phyloP scores from a whole-genome alignment of 2,329 filamentous ascomycete genomes.

The Alternaria tenuissima region DNA sequence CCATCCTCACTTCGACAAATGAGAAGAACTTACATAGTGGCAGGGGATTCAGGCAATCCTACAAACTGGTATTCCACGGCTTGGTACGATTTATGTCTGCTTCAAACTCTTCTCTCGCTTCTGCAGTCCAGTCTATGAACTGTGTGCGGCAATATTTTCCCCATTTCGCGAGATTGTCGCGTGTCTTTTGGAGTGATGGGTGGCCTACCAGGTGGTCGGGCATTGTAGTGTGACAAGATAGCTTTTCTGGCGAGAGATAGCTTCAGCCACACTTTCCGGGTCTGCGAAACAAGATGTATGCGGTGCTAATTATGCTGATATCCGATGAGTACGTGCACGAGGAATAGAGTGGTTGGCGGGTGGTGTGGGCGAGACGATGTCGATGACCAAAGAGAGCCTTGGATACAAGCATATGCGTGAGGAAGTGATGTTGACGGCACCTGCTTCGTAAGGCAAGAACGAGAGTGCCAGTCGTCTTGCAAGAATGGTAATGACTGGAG shows the following conservation, averaged over 20 bases:
- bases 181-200: not conserved
- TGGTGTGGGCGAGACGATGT: not conserved
- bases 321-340: not conserved
- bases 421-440: not conserved
- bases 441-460: not conserved
- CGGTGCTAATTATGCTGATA: not conserved
- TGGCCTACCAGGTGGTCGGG: not conserved
- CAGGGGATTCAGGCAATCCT: constrained; percentile 5
- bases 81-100: not conserved
- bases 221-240: not conserved
- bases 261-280: not conserved
- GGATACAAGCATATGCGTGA: not conserved
- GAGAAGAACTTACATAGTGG: constrained; percentile 6
- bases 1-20: not conserved
- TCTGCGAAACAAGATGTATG: not conserved
- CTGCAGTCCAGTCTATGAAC: not conserved
- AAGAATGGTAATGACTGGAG: not conserved
- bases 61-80: constrained; percentile 9
- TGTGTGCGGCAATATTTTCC: not conserved
- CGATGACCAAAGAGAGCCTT: not conserved
- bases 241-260: not conserved
- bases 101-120: constrained; percentile 1
- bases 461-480: not conserved
- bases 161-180: not conserved
- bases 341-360: not conserved